phyloP scores from a whole-genome alignment of 2,329 filamentous ascomycete genomes.

The Bipolaris sorokiniana region DNA sequence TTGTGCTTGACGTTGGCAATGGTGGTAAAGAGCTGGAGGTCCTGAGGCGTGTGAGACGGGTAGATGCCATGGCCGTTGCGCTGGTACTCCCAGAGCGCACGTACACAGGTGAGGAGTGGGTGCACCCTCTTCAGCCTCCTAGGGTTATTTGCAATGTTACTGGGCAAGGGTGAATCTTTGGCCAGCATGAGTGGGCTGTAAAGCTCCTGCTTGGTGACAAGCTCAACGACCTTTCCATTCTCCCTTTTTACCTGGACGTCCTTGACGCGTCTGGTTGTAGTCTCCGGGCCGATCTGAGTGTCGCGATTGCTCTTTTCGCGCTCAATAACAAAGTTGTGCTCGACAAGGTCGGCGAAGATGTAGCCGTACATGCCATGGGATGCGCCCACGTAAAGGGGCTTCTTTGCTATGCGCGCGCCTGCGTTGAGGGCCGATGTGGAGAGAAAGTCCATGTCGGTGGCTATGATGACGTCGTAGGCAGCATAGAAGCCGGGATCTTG shows the following conservation, averaged over 20 bases:
- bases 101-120: slow-evolving; percentile 81
- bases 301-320: slow-evolving; percentile 77
- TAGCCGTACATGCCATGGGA: slow-evolving; percentile 92
- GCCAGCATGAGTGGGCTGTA: slow-evolving; percentile 90
- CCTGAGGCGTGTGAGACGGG: slow-evolving; percentile 58
- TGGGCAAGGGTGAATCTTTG: slow-evolving; percentile 73
- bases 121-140: slow-evolving; percentile 77
- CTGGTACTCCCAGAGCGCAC: slow-evolving; percentile 89
- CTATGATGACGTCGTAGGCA: slow-evolving; percentile 83
- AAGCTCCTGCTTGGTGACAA: slow-evolving; percentile 88
- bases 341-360: slow-evolving; percentile 90
- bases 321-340: slow-evolving; percentile 88
- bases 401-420: slow-evolving; percentile 76
- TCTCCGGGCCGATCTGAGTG: slow-evolving; percentile 67
- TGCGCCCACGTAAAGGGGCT: slow-evolving; percentile 86
- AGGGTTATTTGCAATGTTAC: slow-evolving; percentile 71
- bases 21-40: slow-evolving; percentile 75
- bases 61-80: slow-evolving; percentile 51
- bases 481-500: slow-evolving; percentile 76
- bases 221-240: slow-evolving; percentile 72
- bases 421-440: slow-evolving; percentile 83
- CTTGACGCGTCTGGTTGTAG: slow-evolving; percentile 76
- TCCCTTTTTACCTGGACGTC: slow-evolving; percentile 70
- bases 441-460: slow-evolving; percentile 81
- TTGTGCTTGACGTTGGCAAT: slow-evolving; percentile 80